A percentile compares a stretch with the other conserved stretches of the same genome.
These are phyloP conservation scores for Lactifluus piperatus DNA, from an alignment of 768 basidiomycete genomes.

Conservation along the genomic window DNA sequence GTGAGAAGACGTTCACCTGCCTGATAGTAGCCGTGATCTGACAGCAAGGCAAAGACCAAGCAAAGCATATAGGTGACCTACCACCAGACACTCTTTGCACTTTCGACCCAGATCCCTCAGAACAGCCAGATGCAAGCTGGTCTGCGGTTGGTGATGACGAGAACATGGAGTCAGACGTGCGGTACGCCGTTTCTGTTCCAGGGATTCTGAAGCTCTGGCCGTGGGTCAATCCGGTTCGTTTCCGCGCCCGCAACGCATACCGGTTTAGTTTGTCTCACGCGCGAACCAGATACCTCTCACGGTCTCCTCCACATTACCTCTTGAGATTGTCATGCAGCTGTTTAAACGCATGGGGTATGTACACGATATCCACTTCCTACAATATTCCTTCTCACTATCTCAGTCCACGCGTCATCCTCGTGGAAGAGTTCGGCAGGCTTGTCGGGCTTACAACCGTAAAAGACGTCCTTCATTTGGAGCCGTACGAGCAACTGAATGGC, in stretches of 20 bases:
- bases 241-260: neutral
- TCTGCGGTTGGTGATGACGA: slow-evolving; percentile 55
- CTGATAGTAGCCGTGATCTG: neutral
- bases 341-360: slow-evolving; percentile 97
- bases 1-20: slow-evolving; percentile 31
- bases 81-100: slow-evolving; percentile 59
- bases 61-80: slow-evolving; percentile 53
- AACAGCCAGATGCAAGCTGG: slow-evolving; percentile 40
- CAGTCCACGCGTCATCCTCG: slow-evolving; percentile 94
- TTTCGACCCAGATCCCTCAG: slow-evolving; percentile 49
- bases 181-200: slow-evolving; percentile 49
- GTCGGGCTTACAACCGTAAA: slow-evolving; percentile 91
- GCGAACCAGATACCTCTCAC: slow-evolving; percentile 77
- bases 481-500: slow-evolving; percentile 14
- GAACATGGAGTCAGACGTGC: slow-evolving; percentile 55
- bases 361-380: neutral
- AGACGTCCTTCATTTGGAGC: slow-evolving; percentile 80
- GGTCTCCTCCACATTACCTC: slow-evolving; percentile 81
- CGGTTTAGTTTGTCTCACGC: neutral
- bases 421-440: slow-evolving; percentile 77
- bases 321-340: slow-evolving; percentile 96
- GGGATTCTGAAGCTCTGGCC: slow-evolving; percentile 66
- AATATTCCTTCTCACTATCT: neutral
- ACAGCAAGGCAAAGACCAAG: slow-evolving; percentile 46
- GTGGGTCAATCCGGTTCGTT: slow-evolving; percentile 88